A percentile compares a stretch with the other conserved stretches of the same genome.
These are phyloP conservation scores for Trichoderma sp. DNA, from an alignment of 2,329 filamentous ascomycete species.

Conservation along the genomic window DNA sequence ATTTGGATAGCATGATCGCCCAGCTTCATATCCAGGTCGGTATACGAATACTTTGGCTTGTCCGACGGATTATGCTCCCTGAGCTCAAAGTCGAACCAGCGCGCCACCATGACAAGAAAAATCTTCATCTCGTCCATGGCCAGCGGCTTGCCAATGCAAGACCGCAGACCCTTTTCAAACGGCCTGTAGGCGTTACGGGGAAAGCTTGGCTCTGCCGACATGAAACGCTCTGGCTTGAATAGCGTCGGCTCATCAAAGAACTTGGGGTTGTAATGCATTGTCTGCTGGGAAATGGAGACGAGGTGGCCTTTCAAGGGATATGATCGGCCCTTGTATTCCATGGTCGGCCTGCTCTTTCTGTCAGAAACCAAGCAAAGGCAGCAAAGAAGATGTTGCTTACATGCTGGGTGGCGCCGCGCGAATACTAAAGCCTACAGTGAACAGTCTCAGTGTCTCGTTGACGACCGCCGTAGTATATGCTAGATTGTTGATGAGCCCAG, in stretches of 20 bases:
- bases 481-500: slow-evolving; percentile 50
- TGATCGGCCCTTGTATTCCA: neutral
- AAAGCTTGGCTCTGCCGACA: neutral
- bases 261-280: neutral
- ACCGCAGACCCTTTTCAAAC: neutral
- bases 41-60: neutral
- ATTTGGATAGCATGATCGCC: neutral
- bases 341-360: neutral
- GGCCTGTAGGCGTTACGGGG: neutral
- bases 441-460: slow-evolving; percentile 56
- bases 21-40: neutral
- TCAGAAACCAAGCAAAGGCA: neutral
- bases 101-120: neutral
- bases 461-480: slow-evolving; percentile 55
- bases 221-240: neutral
- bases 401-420: neutral
- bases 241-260: neutral
- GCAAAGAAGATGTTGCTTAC: neutral
- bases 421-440: slow-evolving; percentile 45
- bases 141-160: neutral
- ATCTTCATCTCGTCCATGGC: neutral
- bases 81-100: neutral
- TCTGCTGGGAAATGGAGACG: neutral
- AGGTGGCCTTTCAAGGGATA: neutral
- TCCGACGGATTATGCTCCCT: neutral